A percentile compares a stretch with the other conserved stretches of the same genome.
Conservation (phyloP, 2,329 filamentous ascomycete species). For the Penicillium sp. region DNA sequence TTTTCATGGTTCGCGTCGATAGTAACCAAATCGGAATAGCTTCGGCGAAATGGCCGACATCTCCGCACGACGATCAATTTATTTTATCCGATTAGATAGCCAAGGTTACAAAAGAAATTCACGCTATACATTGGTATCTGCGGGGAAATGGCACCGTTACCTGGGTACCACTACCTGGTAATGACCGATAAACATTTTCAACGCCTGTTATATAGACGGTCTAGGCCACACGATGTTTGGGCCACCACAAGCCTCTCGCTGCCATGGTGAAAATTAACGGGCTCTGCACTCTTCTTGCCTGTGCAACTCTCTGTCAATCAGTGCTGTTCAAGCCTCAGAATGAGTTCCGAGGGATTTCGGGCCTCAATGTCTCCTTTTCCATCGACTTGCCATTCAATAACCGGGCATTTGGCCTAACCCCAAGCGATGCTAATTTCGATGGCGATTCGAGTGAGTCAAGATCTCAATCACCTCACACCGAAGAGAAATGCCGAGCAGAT, state of each 20-base stretch:
- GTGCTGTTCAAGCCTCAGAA: slow-evolving; percentile 24
- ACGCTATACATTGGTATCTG: not conserved
- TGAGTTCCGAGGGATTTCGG: slow-evolving; percentile 11
- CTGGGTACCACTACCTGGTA: not conserved
- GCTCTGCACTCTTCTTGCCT: not conserved
- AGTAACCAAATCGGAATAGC: not conserved
- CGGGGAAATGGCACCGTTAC: slow-evolving; percentile 11
- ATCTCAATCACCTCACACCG: not conserved
- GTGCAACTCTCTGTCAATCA: not conserved
- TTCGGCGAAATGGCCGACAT: slow-evolving; percentile 1
- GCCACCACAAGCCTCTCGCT: not conserved
- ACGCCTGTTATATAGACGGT: not conserved
- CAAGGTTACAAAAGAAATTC: not conserved
- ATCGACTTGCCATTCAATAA: slow-evolving; percentile 33
- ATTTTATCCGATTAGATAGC: not conserved
- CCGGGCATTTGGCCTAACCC: slow-evolving; percentile 36
- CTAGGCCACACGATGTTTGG: not conserved
- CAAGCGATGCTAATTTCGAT: slow-evolving; percentile 39
- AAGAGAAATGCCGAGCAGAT: not conserved
- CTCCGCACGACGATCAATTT: slow-evolving; percentile 16
- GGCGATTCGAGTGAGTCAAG: slow-evolving; percentile 25
- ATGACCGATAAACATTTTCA: not conserved
- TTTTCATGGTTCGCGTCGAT: not conserved
- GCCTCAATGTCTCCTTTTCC: slow-evolving; percentile 9
- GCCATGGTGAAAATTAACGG: not conserved